Conservation (phyloP, 192 early-diverging fungal species). For the Gryganskiella cystojenkinii region DNA sequence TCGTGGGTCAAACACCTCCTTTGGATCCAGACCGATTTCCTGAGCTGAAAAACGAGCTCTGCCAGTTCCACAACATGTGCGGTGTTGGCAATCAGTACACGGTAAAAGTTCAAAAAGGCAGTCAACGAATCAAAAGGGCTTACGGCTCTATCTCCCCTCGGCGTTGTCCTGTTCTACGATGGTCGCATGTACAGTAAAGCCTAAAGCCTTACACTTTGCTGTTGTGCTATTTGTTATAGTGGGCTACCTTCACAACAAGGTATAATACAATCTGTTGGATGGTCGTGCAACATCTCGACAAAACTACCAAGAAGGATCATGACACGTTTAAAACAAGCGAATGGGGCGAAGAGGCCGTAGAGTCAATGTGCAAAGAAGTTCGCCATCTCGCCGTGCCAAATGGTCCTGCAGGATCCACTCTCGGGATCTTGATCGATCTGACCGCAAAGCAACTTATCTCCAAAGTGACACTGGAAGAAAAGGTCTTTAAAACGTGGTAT, state of each 20-base stretch:
- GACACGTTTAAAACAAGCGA: background rate
- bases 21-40: background rate
- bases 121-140: too few relatives aligned
- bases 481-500: conserved; percentile 41
- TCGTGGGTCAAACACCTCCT: conserved; percentile 10
- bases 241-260: conserved; percentile 3
- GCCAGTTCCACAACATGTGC: background rate
- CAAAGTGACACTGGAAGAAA: conserved; percentile 35
- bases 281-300: background rate
- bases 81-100: background rate
- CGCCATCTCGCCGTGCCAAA: conserved; percentile 10
- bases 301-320: background rate
- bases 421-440: conserved; percentile 18
- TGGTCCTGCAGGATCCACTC: background rate
- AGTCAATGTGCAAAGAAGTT: conserved; percentile 24
- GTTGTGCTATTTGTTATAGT: background rate
- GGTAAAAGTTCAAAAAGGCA: background rate
- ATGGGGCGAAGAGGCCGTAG: conserved; percentile 5
- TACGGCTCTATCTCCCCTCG: too few relatives aligned
- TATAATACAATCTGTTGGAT: conserved; percentile 3
- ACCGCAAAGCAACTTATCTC: conserved; percentile 13
- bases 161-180: too few relatives aligned
- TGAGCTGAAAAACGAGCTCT: background rate
- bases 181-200: too few relatives aligned
- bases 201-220: background rate